phyloP scores from a whole-genome alignment of 257 asterid species.

The Eustoma russellianum region DNA sequence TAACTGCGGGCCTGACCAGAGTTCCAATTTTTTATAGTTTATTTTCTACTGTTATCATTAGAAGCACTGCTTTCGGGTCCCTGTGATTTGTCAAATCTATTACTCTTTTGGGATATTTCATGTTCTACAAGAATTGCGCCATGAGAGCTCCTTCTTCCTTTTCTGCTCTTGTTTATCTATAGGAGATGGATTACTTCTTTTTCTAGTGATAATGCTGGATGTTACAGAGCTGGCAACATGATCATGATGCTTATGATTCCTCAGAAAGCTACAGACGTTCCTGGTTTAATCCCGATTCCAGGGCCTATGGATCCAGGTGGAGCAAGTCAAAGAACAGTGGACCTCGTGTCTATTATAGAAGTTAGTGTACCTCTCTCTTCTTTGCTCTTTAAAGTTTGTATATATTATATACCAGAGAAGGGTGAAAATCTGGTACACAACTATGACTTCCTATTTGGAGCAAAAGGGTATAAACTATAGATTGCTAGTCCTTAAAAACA shows the following conservation, averaged over 20 bases:
- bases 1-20: too few species aligned
- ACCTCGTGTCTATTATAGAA: conserved; percentile 22
- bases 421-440: too few species aligned
- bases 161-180: neutral
- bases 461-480: too few species aligned
- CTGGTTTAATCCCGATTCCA: conserved; percentile 60
- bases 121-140: neutral
- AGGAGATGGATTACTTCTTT: neutral
- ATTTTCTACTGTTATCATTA: neutral
- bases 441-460: too few species aligned
- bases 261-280: conserved; percentile 34
- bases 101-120: neutral
- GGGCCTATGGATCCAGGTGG: conserved; percentile 30
- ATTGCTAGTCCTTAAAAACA: too few species aligned
- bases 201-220: neutral
- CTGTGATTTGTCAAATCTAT: neutral
- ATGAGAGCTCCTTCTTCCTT: too few species aligned
- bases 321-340: conserved; percentile 39
- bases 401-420: too few species aligned
- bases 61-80: neutral
- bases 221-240: conserved; percentile 44
- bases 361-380: conserved; percentile 25
- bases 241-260: conserved; percentile 33
- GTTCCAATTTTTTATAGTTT: neutral
- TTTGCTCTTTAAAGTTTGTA: neutral